Evolutionary conservation across 768 basidiomycete species (phyloP), one percentile per base, ranked within the genome.

Genomic region (Infundibulicybe gibba): DNA sequence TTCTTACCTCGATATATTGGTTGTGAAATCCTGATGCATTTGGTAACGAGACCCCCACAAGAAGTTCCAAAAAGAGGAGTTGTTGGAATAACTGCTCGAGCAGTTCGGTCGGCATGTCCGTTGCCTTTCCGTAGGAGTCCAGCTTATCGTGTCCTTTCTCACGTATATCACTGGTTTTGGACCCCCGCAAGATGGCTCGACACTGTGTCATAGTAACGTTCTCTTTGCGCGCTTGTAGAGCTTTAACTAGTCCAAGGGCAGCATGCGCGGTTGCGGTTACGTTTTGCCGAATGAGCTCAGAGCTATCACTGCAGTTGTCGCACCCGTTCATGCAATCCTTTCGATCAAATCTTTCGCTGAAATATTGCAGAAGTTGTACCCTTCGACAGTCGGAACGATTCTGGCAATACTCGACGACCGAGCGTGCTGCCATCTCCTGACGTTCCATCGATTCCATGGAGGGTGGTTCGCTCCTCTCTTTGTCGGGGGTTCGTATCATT

Each of bases 381-480:
- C 97, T 85, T 12, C 97, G 84, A 58, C 97, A 99, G 54, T 89
- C 87, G 20, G 84, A 79, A 42, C 80, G 75, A 63, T 97, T 92
- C 48, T 67, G 60, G 63, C 90, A 94, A 65, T 85, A 99, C 48
- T 79, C 70, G n/a, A 84, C 74, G 43, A 99, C 90, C 12, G 77
- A 77, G 2, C 73, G 69, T 30, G 87, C 72, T 10, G 81, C 84
- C 2, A 76, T 75, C 44, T 75, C 70, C 59, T 90, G 87, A 13
- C 87, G 77, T 45, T 81, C 69, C 50, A 85, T 82, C 44, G 89
- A 81, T 45, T 80, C 78, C 8, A 59, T 61, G 2, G 69, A 67
- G 0, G 71, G 56, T n/a, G 54, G 54, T 44, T 61, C 58, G 37
- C 66, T 68, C 13, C 74, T 71, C 17, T 75, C 71, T 8, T 25